Conservation (phyloP, 2,329 filamentous ascomycete species). For the Paecilomyces variotii region DNA sequence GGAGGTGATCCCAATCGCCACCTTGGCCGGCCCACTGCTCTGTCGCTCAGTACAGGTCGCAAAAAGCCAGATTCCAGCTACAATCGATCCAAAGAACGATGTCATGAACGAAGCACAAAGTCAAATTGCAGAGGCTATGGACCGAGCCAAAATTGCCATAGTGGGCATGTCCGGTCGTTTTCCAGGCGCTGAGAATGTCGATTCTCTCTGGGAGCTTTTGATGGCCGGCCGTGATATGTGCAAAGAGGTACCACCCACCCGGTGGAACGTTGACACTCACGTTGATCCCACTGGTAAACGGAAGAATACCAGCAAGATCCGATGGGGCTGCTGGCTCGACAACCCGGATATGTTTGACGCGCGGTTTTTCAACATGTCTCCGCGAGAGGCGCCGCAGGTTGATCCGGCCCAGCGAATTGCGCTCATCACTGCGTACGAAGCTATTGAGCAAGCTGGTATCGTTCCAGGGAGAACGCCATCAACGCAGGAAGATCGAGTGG, state of each 20-base stretch:
- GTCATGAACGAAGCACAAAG: too few relatives aligned
- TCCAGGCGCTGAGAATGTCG: too few relatives aligned
- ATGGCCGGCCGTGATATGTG: conserved; percentile 23
- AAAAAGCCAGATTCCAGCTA: too few relatives aligned
- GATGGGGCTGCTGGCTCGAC: conserved; percentile 31
- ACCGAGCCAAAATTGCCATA: too few relatives aligned
- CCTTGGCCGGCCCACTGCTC: too few relatives aligned
- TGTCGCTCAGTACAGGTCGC: too few relatives aligned
- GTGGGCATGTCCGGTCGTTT: too few relatives aligned
- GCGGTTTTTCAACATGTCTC: conserved; percentile 47
- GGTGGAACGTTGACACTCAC: conserved; percentile 28
- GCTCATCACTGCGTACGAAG: conserved; percentile 66
- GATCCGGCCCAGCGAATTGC: conserved; percentile 73
- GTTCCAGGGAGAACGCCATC: conserved; percentile 61
- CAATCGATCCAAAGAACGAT: too few relatives aligned
- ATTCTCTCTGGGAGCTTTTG: conserved; percentile 27
- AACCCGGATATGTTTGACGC: conserved; percentile 31
- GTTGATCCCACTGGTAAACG: conserved; percentile 24
- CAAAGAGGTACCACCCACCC: conserved; percentile 19
- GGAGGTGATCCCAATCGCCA: too few relatives aligned
- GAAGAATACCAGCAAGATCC: conserved; percentile 22
- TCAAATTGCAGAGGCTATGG: too few relatives aligned
- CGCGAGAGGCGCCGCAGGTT: conserved; percentile 68
- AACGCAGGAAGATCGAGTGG: conserved; percentile 53
- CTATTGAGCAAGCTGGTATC: conserved; percentile 68